phyloP scores from a whole-genome alignment of 176 grass and related monocot genomes.

The Oryza officinalis region DNA sequence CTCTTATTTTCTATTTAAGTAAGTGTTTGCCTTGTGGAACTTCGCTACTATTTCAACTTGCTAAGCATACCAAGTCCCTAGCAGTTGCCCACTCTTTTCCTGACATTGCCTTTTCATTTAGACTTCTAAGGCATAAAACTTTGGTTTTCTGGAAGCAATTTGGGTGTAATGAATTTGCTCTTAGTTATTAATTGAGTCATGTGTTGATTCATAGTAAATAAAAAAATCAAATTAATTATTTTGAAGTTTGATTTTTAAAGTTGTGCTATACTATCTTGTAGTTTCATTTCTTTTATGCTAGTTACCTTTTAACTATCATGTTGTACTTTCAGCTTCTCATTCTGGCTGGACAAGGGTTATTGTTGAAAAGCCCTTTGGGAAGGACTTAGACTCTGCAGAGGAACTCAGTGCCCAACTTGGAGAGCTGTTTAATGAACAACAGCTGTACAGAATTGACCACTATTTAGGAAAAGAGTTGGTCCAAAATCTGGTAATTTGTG shows the following conservation, averaged over 20 bases:
- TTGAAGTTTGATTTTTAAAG: neutral
- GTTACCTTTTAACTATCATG: slow-evolving; percentile 17
- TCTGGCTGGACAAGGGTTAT: slow-evolving; percentile 81
- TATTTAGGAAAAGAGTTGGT: slow-evolving; percentile 95
- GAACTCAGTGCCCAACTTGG: slow-evolving; percentile 79
- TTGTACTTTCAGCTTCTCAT: slow-evolving; percentile 55
- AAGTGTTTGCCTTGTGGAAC: too few relatives aligned
- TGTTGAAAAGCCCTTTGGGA: slow-evolving; percentile 94
- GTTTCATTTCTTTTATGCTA: neutral
- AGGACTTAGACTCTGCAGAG: slow-evolving; percentile 78
- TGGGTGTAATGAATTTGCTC: neutral
- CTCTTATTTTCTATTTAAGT: neutral
- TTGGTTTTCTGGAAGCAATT: neutral
- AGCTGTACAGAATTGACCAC: slow-evolving; percentile 90
- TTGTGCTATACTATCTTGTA: slow-evolving; percentile 13
- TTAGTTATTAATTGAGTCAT: neutral
- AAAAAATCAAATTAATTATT: neutral
- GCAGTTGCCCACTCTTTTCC: neutral
- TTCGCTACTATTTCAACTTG: neutral
- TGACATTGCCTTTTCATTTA: neutral
- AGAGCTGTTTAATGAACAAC: slow-evolving; percentile 71
- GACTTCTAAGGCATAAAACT: neutral
- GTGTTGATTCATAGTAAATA: neutral
- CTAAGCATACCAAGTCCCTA: neutral
- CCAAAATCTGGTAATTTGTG: slow-evolving; percentile 75